Base-by-base conservation (phyloP, 2,329 filamentous ascomycete species). In the Alternaria sp. region DNA sequence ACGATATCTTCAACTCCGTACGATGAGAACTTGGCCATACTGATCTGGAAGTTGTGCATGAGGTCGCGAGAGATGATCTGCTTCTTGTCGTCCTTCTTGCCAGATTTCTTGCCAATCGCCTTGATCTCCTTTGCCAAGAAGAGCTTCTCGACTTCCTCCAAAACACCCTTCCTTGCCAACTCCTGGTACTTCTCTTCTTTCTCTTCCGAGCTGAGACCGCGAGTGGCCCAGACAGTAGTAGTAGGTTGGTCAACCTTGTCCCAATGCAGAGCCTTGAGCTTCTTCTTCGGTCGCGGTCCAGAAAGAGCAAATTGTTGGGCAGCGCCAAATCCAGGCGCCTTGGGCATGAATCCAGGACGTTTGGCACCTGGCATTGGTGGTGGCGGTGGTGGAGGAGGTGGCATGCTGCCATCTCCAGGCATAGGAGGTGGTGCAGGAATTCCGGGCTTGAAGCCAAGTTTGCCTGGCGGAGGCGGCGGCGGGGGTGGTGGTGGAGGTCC, bases 201-300 rank as follows among this genome's bases (percentile, higher is more conserved):
- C 65, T 91, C 92, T 77, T 96, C 90, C 5, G 90, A 88, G n/a
- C 93, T 96, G 6, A 93, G 91, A 28, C 92, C 88, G 79, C 97
- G 93, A 8, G 89, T 87, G 32, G 93, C 94, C 95, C 95, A 98
- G 72, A 97, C 92, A 57, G 95, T 97, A 54, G 93, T 91, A 78
- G 96, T 89, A 21, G 93, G 92, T 57, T 92, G 88, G 81, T 99
- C 96, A 58, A 99, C 93, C 85, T 98, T 98, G 82, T 99, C 96
- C 95, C 96, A 98, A 83, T 99, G 96, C 71, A 99, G 86, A 62
- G 95, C 95, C 88, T 99, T 99, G 81, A 99, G 93, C 86, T 98
- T 99, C 89, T 97, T 98, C 88, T 97, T 98, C 21, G 96, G 93
- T 72, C 95, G 86, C 56, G 93, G 92, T 64, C 93, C 91, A 36